Conservation (phyloP, 352 stramenopile genomes). For the Phytophthora megakarya region DNA sequence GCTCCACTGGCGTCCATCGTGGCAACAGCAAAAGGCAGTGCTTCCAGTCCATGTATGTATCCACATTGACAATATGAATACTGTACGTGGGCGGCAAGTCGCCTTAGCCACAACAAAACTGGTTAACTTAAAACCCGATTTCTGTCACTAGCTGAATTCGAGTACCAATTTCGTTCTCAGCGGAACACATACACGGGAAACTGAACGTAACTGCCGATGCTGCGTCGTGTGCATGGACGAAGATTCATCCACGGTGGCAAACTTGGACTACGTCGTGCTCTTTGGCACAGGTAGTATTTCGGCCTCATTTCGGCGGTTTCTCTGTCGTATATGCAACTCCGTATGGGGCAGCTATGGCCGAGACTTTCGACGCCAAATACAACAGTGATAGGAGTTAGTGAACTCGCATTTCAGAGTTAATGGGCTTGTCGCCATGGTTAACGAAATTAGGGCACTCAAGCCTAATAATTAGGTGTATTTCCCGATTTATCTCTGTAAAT, state of each 20-base stretch:
- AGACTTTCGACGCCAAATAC: constrained; percentile 22
- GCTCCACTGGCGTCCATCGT: constrained; percentile 2
- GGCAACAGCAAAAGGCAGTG: neutral
- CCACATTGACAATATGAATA: no score
- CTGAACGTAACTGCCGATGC: no score
- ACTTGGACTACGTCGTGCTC: constrained; percentile 21
- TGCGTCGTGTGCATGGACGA: no score
- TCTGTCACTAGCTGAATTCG: no score
- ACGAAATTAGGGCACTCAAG: neutral
- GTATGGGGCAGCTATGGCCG: neutral
- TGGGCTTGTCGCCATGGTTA: neutral
- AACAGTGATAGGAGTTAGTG: constrained; percentile 10
- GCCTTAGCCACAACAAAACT: no score
- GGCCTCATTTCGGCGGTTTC: constrained; percentile 21
- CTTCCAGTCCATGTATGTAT: no score
- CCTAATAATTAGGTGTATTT: neutral
- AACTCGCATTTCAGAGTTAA: neutral
- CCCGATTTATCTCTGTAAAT: neutral
- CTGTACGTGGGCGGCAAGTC: no score
- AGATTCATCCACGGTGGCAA: no score
- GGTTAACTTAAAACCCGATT: no score
- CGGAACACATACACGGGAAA: no score
- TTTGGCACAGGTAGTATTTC: constrained; percentile 11
- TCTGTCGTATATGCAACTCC: constrained; percentile 1
- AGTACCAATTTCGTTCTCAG: no score